Evolutionary conservation across 768 basidiomycete species (phyloP), one percentile per base, ranked within the genome.

Genomic region (Lentinula detonsa): DNA sequence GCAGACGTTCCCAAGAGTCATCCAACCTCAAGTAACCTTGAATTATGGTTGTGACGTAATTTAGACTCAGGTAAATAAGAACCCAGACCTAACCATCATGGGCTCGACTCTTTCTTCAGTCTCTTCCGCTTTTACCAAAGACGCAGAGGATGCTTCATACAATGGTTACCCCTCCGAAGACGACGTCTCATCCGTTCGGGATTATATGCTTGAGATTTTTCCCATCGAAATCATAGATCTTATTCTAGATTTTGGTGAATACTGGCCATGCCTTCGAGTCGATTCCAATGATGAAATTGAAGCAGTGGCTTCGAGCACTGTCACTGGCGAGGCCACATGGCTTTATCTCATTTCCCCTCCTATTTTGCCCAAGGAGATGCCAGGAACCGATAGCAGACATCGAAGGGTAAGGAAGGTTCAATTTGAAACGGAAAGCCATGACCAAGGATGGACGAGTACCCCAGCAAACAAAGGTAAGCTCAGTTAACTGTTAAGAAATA

Each of bases 191-290:
- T 16, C 53, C 15, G 65, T 67, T 34, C 67, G 66, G 8, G 16
- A 37, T 21, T 2, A 64, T 15, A 63, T 72, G 11, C 43, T 63
- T 18, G 16, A 58, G 2, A 62, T 64, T 39, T 45, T 73, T 18
- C 72, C 73, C 9, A 31, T 64, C 9, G 72, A 74, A 56, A 65
- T 74, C 13, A 67, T 65, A 35, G 67, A 72, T 13, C 34, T 60
- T 52, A 70, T 74, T 16, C 61, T 74, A 11, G 65, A 70, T 33
- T 46, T 56, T 2, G 72, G 70, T 1, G 54, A 65, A 58, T 74
- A 72, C 60, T 73, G 71, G 71, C 68, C 71, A 2, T 62, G 62
- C 28, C 31, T 72, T 4, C 39, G 57, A 21, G 54, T 43, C 9
- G 21, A 57, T 21, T 53, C 34, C 7, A 37, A 34, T 1, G 9